These are phyloP conservation scores for Jimgerdemannia lactiflua DNA, from an alignment of 192 early-diverging fungal genomes.

Conservation along the genomic window DNA sequence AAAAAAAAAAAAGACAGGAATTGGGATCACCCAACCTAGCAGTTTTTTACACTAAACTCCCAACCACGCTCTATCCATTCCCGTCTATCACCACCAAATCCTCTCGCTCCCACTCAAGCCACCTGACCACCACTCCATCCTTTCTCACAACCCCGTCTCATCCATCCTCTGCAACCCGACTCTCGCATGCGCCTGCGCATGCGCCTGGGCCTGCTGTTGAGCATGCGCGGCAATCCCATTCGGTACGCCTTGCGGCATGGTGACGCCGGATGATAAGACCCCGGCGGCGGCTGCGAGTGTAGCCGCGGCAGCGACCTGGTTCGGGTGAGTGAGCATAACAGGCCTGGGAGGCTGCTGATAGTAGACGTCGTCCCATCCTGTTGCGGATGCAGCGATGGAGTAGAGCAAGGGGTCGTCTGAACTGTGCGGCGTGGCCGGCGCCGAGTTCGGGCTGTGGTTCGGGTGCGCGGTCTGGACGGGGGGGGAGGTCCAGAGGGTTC, in stretches of 20 bases:
- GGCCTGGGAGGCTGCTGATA: not conserved
- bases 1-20: too few species aligned
- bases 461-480: not conserved
- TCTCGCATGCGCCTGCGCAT: not conserved
- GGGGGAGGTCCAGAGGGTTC: not conserved
- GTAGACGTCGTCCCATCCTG: slow-evolving; percentile 13
- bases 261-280: not conserved
- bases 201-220: not conserved
- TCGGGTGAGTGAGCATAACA: not conserved
- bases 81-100: too few species aligned
- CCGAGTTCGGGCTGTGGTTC: not conserved
- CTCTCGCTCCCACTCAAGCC: too few species aligned
- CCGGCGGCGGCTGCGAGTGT: not conserved
- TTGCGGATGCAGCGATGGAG: slow-evolving; percentile 12
- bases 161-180: not conserved
- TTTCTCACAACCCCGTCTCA: not conserved
- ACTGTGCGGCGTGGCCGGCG: not conserved
- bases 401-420: slow-evolving; percentile 8
- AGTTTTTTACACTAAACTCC: too few species aligned
- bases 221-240: not conserved
- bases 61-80: too few species aligned
- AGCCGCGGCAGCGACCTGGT: not conserved
- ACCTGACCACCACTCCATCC: not conserved
- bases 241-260: not conserved
- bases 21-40: too few species aligned